Conservation (phyloP, 495 filamentous ascomycete species). For the Hypoxylon fuscum region DNA sequence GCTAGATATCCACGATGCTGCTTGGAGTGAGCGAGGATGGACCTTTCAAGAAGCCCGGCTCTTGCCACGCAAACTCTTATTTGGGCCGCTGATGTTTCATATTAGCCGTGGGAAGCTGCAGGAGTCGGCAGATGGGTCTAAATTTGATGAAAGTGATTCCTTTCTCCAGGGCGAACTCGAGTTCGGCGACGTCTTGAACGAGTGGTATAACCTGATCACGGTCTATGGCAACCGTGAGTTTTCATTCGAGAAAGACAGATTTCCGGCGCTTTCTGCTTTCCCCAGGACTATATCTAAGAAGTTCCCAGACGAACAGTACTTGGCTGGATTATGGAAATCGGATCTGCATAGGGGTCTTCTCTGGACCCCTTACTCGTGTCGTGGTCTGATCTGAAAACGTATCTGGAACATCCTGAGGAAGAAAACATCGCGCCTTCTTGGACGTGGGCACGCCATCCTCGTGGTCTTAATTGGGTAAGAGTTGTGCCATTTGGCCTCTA, state of each 20-base stretch:
- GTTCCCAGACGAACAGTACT: background rate
- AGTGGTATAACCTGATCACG: background rate
- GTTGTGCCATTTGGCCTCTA: background rate
- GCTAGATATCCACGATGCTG: background rate
- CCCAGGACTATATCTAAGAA: conserved; percentile 2
- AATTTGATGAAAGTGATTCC: background rate
- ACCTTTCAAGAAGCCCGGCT: conserved; percentile 13
- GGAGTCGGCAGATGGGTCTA: conserved; percentile 9
- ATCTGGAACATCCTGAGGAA: background rate
- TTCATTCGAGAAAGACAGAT: background rate
- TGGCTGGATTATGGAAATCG: conserved; percentile 4
- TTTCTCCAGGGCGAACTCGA: background rate
- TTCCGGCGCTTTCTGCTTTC: background rate
- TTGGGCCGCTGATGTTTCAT: conserved; percentile 2
- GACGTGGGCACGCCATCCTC: conserved; percentile 4
- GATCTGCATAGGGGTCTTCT: background rate
- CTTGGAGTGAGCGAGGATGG: conserved; percentile 17
- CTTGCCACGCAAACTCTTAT: conserved; percentile 6
- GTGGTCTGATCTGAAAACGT: background rate
- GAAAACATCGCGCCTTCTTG: conserved; percentile 1
- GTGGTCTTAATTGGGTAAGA: background rate
- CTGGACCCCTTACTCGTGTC: conserved; percentile 5
- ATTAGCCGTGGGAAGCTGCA: conserved; percentile 3
- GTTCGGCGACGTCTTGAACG: background rate
- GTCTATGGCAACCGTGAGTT: background rate